These are phyloP conservation scores for Populus alba DNA, from an alignment of 345 rosid species.

Conservation along the genomic window DNA sequence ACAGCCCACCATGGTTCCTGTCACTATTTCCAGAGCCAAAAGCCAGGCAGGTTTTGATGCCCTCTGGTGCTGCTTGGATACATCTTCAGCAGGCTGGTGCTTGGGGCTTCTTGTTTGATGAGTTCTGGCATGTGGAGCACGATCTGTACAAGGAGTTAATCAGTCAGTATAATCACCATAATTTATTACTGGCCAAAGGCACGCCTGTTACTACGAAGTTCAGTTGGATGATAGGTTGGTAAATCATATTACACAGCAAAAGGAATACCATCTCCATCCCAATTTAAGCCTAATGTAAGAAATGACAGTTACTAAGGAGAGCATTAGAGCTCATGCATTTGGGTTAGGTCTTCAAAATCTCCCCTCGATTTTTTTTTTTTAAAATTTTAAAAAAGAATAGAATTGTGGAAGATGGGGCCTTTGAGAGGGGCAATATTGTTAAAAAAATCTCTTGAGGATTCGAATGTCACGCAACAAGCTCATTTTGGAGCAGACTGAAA, in stretches of 20 bases:
- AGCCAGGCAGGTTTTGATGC: constrained; percentile 79
- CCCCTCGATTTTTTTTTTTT: neutral
- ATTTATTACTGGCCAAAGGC: neutral
- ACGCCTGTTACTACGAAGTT: neutral
- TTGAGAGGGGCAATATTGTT: neutral
- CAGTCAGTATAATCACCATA: neutral
- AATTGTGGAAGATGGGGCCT: neutral
- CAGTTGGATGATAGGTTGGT: neutral
- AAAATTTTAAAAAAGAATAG: neutral
- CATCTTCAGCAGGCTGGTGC: constrained; percentile 44
- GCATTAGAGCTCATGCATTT: neutral
- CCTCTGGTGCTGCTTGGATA: constrained; percentile 44
- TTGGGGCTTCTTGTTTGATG: constrained; percentile 41
- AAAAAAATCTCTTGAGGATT: neutral
- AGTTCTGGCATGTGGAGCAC: constrained; percentile 40
- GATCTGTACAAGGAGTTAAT: constrained; percentile 36
- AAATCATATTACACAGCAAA: neutral
- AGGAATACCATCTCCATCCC: neutral
- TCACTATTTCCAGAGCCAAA: constrained; percentile 73
- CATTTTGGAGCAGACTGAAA: neutral
- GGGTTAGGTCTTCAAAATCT: neutral
- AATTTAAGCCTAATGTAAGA: neutral
- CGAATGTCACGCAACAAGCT: neutral
- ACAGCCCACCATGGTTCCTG: constrained; percentile 76
- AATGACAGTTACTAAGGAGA: neutral